phyloP scores from a whole-genome alignment of 768 basidiomycete genomes.

The Podaxis mareebaensis region DNA sequence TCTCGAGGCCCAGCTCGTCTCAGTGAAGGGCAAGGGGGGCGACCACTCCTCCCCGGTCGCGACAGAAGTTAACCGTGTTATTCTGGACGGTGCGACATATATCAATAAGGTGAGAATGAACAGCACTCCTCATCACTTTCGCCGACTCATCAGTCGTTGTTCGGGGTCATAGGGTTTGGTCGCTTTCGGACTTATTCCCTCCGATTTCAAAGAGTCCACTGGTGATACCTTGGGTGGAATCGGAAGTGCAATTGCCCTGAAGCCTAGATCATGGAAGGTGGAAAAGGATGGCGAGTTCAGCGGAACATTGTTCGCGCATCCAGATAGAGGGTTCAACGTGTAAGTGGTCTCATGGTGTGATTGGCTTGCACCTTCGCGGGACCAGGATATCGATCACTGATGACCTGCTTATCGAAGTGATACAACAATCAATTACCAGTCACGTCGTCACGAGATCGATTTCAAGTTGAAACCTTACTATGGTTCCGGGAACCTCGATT shows the following conservation, averaged over 20 bases:
- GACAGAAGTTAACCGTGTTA: conserved; percentile 24
- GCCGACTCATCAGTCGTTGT: background rate
- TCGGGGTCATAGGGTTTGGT: conserved; percentile 46
- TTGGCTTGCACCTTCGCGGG: background rate
- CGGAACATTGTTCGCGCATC: conserved; percentile 55
- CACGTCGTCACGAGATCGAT: conserved; percentile 60
- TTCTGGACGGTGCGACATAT: conserved; percentile 39
- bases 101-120: conserved; percentile 38
- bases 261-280: conserved; percentile 45
- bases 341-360: conserved; percentile 26
- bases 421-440: conserved; percentile 59
- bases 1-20: background rate
- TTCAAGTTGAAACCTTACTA: conserved; percentile 63
- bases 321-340: conserved; percentile 65
- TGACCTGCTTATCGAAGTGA: conserved; percentile 26
- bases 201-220: conserved; percentile 55
- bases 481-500: conserved; percentile 42
- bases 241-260: conserved; percentile 61
- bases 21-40: background rate
- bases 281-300: conserved; percentile 38
- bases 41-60: background rate
- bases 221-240: conserved; percentile 64
- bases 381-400: background rate
- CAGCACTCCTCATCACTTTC: background rate
- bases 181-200: conserved; percentile 62